Percentiles rank a stretch among this genome's conserved stretches.
These are phyloP conservation scores for Phycomyces blakesleeanus DNA, from an alignment of 192 early-diverging fungal species.

Conservation along the genomic window DNA sequence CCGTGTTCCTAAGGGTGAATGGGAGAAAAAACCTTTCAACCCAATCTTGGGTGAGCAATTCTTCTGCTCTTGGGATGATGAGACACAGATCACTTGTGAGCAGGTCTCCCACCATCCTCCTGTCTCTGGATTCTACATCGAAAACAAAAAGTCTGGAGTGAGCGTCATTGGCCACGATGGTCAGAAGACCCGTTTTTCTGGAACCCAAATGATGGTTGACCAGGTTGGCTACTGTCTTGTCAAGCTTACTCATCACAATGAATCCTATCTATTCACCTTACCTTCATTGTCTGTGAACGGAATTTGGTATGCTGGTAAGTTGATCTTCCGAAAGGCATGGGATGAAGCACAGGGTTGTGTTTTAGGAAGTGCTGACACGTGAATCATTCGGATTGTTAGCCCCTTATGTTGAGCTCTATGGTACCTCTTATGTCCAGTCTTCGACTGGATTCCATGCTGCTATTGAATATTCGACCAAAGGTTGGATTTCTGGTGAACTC, in stretches of 20 bases:
- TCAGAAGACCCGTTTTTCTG: conserved; percentile 70
- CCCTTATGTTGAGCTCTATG: conserved; percentile 55
- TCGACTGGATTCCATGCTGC: conserved; percentile 54
- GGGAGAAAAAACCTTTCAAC: conserved; percentile 77
- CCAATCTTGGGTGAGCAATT: conserved; percentile 70
- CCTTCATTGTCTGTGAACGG: conserved; percentile 75
- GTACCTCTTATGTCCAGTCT: conserved; percentile 59
- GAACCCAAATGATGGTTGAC: conserved; percentile 69
- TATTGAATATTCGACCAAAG: conserved; percentile 71
- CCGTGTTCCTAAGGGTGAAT: conserved; percentile 58
- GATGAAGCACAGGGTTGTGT: too few relatives aligned
- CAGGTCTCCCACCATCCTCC: conserved; percentile 76
- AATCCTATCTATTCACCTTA: conserved; percentile 68
- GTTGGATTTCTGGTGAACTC: conserved; percentile 77
- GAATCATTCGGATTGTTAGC: conserved; percentile 17
- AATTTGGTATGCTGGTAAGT: conserved; percentile 50
- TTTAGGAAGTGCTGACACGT: background rate
- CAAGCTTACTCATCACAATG: conserved; percentile 51
- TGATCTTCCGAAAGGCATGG: too few relatives aligned
- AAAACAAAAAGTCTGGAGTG: conserved; percentile 57
- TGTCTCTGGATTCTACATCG: conserved; percentile 62
- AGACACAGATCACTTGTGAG: conserved; percentile 57
- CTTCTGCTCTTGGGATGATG: conserved; percentile 56
- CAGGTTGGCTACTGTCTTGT: conserved; percentile 74
- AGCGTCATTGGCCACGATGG: conserved; percentile 58